Percentiles rank a stretch among this genome's conserved stretches.
Evolutionary conservation across 805 yeast genomes (phyloP).

Genomic region (Teunomyces kruisii): DNA sequence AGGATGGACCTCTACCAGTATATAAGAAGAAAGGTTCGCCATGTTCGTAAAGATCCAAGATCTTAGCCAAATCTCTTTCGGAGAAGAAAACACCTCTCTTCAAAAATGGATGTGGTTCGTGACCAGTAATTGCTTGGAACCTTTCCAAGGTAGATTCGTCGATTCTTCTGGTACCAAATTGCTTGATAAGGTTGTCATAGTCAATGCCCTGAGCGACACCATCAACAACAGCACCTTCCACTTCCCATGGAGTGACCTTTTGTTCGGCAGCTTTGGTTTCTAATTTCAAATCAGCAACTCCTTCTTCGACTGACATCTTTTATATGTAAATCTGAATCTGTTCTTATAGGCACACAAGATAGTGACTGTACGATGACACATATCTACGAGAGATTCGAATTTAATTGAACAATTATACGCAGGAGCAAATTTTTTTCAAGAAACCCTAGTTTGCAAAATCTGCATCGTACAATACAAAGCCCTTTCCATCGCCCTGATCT

Average conservation of each 20-base stretch:
- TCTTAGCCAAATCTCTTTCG: slow-evolving; percentile 77
- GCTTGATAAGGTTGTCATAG: slow-evolving; percentile 80
- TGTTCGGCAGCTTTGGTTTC: slow-evolving; percentile 27
- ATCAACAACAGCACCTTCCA: slow-evolving; percentile 95
- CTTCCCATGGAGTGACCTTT: slow-evolving; percentile 92
- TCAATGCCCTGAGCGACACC: slow-evolving; percentile 91
- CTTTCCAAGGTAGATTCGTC: slow-evolving; percentile 68
- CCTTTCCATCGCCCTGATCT: background rate
- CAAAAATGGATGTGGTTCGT: slow-evolving; percentile 84
- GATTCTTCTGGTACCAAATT: slow-evolving; percentile 83
- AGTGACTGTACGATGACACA: background rate
- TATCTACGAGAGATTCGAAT: background rate
- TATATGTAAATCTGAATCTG: background rate
- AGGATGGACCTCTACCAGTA: slow-evolving; percentile 97
- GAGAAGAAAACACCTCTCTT: slow-evolving; percentile 91
- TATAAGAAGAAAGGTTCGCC: slow-evolving; percentile 94
- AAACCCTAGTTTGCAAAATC: background rate
- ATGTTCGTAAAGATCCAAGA: slow-evolving; percentile 86
- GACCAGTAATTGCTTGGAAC: slow-evolving; percentile 82
- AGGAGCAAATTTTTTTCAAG: background rate
- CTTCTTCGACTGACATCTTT: slow-evolving; percentile 1
- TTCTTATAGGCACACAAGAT: background rate
- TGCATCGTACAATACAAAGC: background rate
- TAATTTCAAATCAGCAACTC: slow-evolving; percentile 1
- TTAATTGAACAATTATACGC: background rate